Base-by-base conservation (phyloP, 805 yeast genomes). In the Sugiyamaella floridensis region DNA sequence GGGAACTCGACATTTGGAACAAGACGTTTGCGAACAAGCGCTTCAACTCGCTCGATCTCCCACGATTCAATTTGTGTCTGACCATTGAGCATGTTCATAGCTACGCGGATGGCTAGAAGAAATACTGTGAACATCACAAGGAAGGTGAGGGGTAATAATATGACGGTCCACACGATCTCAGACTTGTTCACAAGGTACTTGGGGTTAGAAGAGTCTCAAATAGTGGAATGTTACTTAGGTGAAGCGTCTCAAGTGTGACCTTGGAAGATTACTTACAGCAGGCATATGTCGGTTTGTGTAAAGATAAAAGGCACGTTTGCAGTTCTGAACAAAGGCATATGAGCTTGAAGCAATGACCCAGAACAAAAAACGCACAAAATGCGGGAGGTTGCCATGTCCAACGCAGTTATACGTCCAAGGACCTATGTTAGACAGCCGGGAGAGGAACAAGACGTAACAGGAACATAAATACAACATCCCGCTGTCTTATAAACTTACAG, bases 381-480 rank as follows among this genome's bases (percentile, higher is more conserved):
- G 90, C 0, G 95, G 88, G 66, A 80, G 73, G 63, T 90, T 90
- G 0, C 68, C 66, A 63, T 80, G 81, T 0, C 97, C 97, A 18
- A 90, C 92, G 64, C 97, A 90, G 64, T 87, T 90, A 67, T 80
- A 78, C 0, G 96, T 88, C 97, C 97, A 90, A 0, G 97, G 96
- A 34, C 54, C 54, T 51, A 29, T 18, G 37, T 43, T 43, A 43
- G 37, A 19, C 26, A 22, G 6, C 26, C 26, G 26, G 3, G 26
- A 6, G 26, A 22, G 26, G 26, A 22, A 4, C 26, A 3, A 22
- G 26, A 22, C 3, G 29, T 22, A 6, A 3, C 26, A 22, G 26
- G 26, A 12, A 12, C 5, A 12, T 15, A 22, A 48, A 9, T 19
- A 15, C 6, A 4, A 37, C 20, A 47, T 4, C n/a, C 42, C 37